Conservation (phyloP, 805 yeast species). For the Candida oleophila region DNA sequence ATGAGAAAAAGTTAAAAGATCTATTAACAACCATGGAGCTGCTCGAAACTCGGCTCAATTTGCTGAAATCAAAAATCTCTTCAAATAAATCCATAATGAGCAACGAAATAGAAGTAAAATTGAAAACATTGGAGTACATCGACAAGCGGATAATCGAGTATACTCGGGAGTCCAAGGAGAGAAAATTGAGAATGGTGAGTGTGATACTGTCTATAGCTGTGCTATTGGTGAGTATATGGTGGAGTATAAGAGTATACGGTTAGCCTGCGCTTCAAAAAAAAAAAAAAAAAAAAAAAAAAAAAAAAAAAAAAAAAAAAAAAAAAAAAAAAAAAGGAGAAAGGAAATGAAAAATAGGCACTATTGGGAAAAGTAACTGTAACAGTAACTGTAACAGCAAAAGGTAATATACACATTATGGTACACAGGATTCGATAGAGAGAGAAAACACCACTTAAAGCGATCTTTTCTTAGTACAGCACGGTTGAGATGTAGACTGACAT, state of each 20-base stretch:
- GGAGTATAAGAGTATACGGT: neutral
- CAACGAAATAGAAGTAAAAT: slow-evolving; percentile 23
- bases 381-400: too few species aligned
- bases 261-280: too few species aligned
- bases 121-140: slow-evolving; percentile 32
- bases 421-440: too few species aligned
- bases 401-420: too few species aligned
- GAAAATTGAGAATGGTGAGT: slow-evolving; percentile 28
- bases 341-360: too few species aligned
- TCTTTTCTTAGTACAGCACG: too few species aligned
- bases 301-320: too few species aligned
- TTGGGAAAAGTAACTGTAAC: too few species aligned
- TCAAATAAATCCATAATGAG: slow-evolving; percentile 25
- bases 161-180: slow-evolving; percentile 20
- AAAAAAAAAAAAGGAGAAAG: neutral
- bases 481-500: too few species aligned
- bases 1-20: slow-evolving; percentile 26
- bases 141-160: slow-evolving; percentile 27
- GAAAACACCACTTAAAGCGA: too few species aligned
- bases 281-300: too few species aligned
- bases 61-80: slow-evolving; percentile 21
- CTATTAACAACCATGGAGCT: slow-evolving; percentile 22
- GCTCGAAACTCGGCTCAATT: slow-evolving; percentile 26
- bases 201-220: slow-evolving; percentile 7
- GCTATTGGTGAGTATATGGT: slow-evolving; percentile 9